Evolutionary conservation across 2,329 filamentous ascomycete species (phyloP), one percentile per base, ranked within the genome.

Genomic region (Fusarium agapanthi): DNA sequence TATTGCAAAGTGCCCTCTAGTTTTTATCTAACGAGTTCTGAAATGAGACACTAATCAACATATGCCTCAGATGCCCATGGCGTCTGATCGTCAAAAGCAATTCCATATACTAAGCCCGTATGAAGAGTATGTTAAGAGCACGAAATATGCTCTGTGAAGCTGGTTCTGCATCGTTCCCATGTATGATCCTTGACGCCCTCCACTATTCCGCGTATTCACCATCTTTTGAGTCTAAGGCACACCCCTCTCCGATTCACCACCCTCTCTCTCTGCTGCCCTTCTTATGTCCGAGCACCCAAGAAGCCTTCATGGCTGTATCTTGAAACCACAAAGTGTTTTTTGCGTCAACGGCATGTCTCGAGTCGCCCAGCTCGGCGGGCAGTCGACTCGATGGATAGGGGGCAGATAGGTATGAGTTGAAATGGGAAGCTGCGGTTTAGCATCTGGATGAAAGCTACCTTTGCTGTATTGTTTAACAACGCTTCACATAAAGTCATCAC

Each of bases 401-500:
- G 48, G 56, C 16, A 57, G 44, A 48, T 35, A 61, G 62, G 58
- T 55, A 60, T 57, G 65, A 60, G 59, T 59, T 40, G 34, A 56
- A 34, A 62, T 56, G 58, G 67, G 55, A 61, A 66, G 61, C 57
- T 53, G 61, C 44, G 65, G 44, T 41, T 43, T 35, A 41, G 58
- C 44, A 54, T 63, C 43, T 32, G 62, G 51, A 40, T 56, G 59
- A 61, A 58, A 60, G 57, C 50, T 56, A 53, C 54, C 55, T 55
- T 69, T 35, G n/a, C 34, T 64, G 38, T 59, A 26, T 70, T 51
- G 32, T 69, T 24, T 37, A 68, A 53, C 54, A 53, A 51, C 65
- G 62, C 67, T 86, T 92, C 88, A 93, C 90, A 93, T 93, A 78
- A 93, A 93, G 81, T 93, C 91, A 75, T 91, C 90, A 79, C 91